Evolutionary conservation across 164 flowering plant genomes (phyloP), one percentile per base, ranked within the genome.

Genomic region (Chloranthus sessilifolius): DNA sequence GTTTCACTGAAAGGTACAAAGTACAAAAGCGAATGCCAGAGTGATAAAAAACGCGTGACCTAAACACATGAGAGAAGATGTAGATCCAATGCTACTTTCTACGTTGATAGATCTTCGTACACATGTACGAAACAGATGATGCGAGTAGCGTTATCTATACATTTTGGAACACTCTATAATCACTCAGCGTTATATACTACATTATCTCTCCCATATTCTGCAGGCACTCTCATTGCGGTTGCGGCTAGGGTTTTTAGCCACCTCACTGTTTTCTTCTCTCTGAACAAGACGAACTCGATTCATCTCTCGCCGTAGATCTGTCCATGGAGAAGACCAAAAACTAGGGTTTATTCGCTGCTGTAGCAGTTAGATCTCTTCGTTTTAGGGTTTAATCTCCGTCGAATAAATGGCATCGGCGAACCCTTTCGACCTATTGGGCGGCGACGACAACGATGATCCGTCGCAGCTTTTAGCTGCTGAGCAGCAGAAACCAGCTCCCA

Each of bases 401-500:
- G 54, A 37, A 45, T 29, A 51, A 47, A 69, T 69, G 73, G 60
- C 73, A 35, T n/a, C 57, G 17, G 23, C 53, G 25, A 69, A 69
- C 54, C 92, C 89, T 1, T 87, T 87, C 45, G 92, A 82, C 56
- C 65, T 87, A 63, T 59, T 84, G 59, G 87, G 81, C 0, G 87
- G 77, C 62, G 81, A 80, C 34, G 96, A 87, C 25, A 64, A 65
- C 19, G 96, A 82, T 43, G 96, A 87, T 53, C 78, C 72, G 7
- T 72, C 89, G 42, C 76, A 58, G 72, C 70, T 86, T 51, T 58
- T 76, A 30, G 85, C 85, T 10, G 75, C 72, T 26, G 64, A 48
- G 56, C 66, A 60, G 62, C 56, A 41, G 55, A 56, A 58, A 44
- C 58, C 43, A 20, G 63, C 58, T 24, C 31, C 70, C 23, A 71